Evolutionary conservation across 2,329 filamentous ascomycete species (phyloP).

Genomic region (Trichoderma hamatum): DNA sequence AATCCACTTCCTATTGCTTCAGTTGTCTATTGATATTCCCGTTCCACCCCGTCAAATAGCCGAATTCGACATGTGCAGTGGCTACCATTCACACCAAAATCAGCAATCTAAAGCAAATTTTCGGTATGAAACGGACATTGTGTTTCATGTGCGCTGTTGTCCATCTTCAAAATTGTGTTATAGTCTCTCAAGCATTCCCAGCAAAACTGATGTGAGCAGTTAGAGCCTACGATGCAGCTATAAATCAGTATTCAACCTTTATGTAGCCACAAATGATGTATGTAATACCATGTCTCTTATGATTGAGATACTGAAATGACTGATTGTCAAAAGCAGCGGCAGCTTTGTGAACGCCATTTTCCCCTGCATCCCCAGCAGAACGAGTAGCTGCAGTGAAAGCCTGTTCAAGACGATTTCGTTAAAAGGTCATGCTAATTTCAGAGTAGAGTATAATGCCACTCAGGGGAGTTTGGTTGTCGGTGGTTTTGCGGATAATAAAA

Average conservation of each 20-base stretch:
- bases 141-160: not conserved
- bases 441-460: not conserved
- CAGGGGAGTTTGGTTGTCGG: not conserved
- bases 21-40: not conserved
- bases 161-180: conserved; percentile 1
- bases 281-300: not conserved
- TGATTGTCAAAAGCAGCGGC: not conserved
- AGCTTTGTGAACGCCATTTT: no score
- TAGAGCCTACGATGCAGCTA: not conserved
- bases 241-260: not conserved
- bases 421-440: not conserved
- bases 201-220: conserved; percentile 2
- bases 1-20: not conserved
- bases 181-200: conserved; percentile 11
- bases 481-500: not conserved
- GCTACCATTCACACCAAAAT: not conserved
- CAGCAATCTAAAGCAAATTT: not conserved
- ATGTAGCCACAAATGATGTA: not conserved
- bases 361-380: not conserved
- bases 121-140: conserved; percentile 5
- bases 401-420: not conserved
- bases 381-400: not conserved
- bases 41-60: not conserved
- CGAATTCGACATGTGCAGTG: not conserved
- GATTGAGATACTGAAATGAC: not conserved